These are phyloP conservation scores for Cruciata laevipes DNA, from an alignment of 257 asterid species.

Conservation along the genomic window DNA sequence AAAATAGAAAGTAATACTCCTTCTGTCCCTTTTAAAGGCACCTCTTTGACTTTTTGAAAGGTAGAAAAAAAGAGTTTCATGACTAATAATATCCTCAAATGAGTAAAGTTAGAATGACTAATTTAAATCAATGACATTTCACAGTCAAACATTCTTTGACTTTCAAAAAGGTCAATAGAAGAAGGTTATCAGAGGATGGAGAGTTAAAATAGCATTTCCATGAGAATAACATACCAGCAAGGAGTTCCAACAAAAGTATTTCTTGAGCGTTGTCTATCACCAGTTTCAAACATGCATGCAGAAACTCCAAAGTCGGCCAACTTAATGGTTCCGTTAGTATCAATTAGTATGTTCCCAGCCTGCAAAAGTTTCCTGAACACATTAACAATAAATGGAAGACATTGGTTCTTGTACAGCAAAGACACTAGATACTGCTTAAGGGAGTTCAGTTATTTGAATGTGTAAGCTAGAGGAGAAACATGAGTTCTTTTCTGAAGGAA, in stretches of 20 bases:
- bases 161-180: too few species aligned
- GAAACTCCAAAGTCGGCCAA: conserved; percentile 98
- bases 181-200: background rate
- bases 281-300: conserved; percentile 94
- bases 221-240: conserved; percentile 59
- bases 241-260: conserved; percentile 99
- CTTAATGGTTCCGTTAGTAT: conserved; percentile 70
- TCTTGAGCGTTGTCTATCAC: conserved; percentile 97
- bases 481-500: background rate
- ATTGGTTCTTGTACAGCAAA: background rate
- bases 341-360: conserved; percentile 96
- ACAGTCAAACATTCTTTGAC: background rate
- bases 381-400: conserved; percentile 3
- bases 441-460: background rate
- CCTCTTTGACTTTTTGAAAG: background rate
- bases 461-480: background rate
- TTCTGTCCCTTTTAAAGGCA: background rate
- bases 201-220: background rate
- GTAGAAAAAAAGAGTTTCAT: too few species aligned
- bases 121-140: too few species aligned
- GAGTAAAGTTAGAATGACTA: background rate
- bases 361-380: conserved; percentile 27
- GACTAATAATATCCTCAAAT: too few species aligned
- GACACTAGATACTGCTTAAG: background rate
- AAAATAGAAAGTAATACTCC: background rate